Evolutionary conservation across 306 rosid species (phyloP).

Genomic region (Malus fusca): DNA sequence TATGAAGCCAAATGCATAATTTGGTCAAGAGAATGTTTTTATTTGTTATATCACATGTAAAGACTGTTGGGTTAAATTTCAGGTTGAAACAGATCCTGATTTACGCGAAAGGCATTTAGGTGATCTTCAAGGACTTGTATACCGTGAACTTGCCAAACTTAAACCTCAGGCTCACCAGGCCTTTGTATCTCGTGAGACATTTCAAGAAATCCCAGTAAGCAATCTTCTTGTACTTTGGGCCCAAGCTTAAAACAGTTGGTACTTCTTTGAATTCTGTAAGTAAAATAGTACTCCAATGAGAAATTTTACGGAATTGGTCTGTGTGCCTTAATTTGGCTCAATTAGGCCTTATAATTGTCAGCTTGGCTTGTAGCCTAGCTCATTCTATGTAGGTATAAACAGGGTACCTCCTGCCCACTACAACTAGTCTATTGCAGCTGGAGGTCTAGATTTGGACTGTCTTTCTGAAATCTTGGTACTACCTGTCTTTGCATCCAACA

Average conservation of each 20-base stretch:
- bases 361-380: not conserved
- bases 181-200: slow-evolving; percentile 37
- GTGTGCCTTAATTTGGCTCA: not conserved
- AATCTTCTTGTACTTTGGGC: not conserved
- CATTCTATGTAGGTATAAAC: not conserved
- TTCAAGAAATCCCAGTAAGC: slow-evolving; percentile 77
- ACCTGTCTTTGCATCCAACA: not conserved
- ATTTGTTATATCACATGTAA: not conserved
- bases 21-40: not conserved
- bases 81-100: slow-evolving; percentile 66
- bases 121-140: slow-evolving; percentile 69
- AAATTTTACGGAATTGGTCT: not conserved
- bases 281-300: not conserved
- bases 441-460: not conserved
- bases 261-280: not conserved
- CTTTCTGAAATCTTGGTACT: not conserved
- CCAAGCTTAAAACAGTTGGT: not conserved
- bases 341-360: not conserved
- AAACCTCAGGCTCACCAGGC: slow-evolving; percentile 52
- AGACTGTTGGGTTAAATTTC: slow-evolving; percentile 14
- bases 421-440: not conserved
- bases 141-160: slow-evolving; percentile 36
- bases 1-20: not conserved
- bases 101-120: slow-evolving; percentile 82
- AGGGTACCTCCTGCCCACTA: not conserved